These are phyloP conservation scores for Hymenoscyphus occultus DNA, from an alignment of 2,329 filamentous ascomycete species.

Conservation along the genomic window DNA sequence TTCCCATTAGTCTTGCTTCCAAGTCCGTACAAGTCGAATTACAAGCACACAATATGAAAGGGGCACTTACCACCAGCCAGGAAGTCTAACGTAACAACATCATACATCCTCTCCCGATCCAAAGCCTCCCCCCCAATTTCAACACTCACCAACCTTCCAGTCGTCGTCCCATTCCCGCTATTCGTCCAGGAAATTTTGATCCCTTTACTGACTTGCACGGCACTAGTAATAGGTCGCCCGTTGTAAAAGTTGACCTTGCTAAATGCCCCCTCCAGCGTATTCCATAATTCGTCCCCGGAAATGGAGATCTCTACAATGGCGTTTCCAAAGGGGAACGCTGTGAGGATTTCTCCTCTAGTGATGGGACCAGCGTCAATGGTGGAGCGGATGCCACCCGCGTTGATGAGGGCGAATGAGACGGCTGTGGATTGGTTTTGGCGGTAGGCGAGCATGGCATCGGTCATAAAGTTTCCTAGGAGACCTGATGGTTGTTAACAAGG, in stretches of 20 bases:
- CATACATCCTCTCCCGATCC: conserved; percentile 48
- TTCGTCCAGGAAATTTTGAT: conserved; percentile 55
- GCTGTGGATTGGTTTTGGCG: conserved; percentile 46
- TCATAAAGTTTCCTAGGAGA: conserved; percentile 52
- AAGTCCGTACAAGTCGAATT: too few species aligned
- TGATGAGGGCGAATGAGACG: conserved; percentile 51
- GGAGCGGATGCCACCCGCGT: conserved; percentile 62
- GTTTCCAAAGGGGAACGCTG: conserved; percentile 65
- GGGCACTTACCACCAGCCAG: conserved; percentile 43
- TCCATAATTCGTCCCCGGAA: conserved; percentile 53
- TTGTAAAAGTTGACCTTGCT: conserved; percentile 54
- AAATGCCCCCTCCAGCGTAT: conserved; percentile 57
- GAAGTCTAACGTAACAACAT: conserved; percentile 61
- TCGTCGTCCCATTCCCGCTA: conserved; percentile 44
- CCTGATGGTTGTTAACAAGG: not conserved
- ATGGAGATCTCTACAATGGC: conserved; percentile 56
- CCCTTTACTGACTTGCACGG: conserved; percentile 58
- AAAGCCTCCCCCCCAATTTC: conserved; percentile 48
- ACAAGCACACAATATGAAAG: not conserved
- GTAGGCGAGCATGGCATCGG: conserved; percentile 61
- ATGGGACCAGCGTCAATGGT: conserved; percentile 59
- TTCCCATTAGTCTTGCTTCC: too few species aligned
- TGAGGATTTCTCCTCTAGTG: conserved; percentile 61
- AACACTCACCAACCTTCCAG: conserved; percentile 50
- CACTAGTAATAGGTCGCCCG: conserved; percentile 50